phyloP scores from a whole-genome alignment of 2,329 filamentous ascomycete species.

The Hortaea sp. region DNA sequence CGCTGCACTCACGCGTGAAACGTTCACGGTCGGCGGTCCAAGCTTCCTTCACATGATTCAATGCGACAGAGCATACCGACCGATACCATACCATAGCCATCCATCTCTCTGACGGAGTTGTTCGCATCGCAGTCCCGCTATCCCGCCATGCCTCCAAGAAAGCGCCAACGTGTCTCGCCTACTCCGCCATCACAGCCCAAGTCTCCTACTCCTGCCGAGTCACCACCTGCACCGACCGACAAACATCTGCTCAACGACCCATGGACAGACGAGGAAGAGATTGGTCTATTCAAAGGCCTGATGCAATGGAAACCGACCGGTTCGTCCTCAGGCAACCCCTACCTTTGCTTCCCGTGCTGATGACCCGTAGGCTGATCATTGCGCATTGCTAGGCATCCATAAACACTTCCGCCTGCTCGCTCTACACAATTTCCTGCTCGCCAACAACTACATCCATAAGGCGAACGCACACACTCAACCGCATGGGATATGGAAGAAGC shows the following conservation, averaged over 20 bases:
- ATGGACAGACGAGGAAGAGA: constrained; percentile 95
- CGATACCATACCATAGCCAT: too few species aligned
- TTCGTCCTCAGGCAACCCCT: constrained; percentile 24
- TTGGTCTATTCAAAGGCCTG: constrained; percentile 82
- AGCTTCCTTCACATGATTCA: too few species aligned
- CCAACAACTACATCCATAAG: constrained; percentile 26
- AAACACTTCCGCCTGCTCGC: constrained; percentile 89
- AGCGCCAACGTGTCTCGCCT: constrained; percentile 49
- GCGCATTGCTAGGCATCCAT: constrained; percentile 58
- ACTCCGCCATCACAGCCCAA: constrained; percentile 40
- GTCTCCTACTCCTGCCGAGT: constrained; percentile 25
- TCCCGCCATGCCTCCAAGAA: constrained; percentile 56
- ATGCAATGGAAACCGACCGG: constrained; percentile 96
- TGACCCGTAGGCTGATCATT: constrained; percentile 3
- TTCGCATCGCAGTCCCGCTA: too few species aligned
- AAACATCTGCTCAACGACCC: constrained; percentile 51
- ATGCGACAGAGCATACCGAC: too few species aligned
- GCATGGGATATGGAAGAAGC: constrained; percentile 83
- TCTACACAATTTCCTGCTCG: constrained; percentile 39
- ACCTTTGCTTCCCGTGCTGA: neutral
- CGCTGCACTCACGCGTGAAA: too few species aligned
- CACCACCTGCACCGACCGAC: constrained; percentile 33
- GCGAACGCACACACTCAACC: constrained; percentile 62
- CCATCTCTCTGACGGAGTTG: too few species aligned
- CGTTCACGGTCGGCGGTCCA: too few species aligned